A percentile compares a stretch with the other conserved stretches of the same genome.
These are phyloP conservation scores for Sporopachydermia lactativora DNA, from an alignment of 805 yeast species.

Conservation along the genomic window DNA sequence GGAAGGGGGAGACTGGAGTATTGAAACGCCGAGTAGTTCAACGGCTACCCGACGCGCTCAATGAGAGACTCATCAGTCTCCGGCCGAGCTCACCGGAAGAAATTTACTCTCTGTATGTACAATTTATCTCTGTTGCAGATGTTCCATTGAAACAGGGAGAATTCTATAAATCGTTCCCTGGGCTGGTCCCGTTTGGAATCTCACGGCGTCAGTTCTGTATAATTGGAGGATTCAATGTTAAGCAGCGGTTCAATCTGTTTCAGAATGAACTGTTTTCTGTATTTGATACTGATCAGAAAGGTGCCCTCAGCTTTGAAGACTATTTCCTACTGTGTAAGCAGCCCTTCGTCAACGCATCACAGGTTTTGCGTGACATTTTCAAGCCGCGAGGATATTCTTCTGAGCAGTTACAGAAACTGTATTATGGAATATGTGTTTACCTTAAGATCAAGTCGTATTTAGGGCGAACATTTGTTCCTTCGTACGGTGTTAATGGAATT, in stretches of 20 bases:
- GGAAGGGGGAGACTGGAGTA: background rate
- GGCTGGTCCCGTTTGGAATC: background rate
- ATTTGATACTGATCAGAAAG: constrained; percentile 12
- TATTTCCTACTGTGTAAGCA: constrained; percentile 6
- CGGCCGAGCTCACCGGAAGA: constrained; percentile 1
- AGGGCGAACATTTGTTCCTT: background rate
- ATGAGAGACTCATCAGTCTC: constrained; percentile 2
- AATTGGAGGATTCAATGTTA: constrained; percentile 6
- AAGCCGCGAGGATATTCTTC: too few species aligned
- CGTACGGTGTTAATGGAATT: background rate
- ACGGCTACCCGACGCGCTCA: background rate
- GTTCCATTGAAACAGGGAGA: constrained; percentile 5
- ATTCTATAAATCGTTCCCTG: constrained; percentile 3
- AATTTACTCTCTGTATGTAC: constrained; percentile 4
- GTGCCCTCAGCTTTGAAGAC: constrained; percentile 12
- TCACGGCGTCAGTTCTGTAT: constrained; percentile 2
- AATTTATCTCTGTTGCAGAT: constrained; percentile 4
- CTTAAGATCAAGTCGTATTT: background rate
- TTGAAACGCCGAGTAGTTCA: background rate
- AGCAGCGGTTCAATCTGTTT: constrained; percentile 3
- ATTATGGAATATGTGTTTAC: background rate
- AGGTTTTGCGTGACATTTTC: too few species aligned
- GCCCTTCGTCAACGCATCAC: too few species aligned
- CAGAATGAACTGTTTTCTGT: constrained; percentile 6
- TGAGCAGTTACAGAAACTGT: too few species aligned